Percentiles rank a stretch among this genome's conserved stretches.
These are phyloP conservation scores for Pulveroboletus sp. DNA, from an alignment of 768 basidiomycete species.

Conservation along the genomic window DNA sequence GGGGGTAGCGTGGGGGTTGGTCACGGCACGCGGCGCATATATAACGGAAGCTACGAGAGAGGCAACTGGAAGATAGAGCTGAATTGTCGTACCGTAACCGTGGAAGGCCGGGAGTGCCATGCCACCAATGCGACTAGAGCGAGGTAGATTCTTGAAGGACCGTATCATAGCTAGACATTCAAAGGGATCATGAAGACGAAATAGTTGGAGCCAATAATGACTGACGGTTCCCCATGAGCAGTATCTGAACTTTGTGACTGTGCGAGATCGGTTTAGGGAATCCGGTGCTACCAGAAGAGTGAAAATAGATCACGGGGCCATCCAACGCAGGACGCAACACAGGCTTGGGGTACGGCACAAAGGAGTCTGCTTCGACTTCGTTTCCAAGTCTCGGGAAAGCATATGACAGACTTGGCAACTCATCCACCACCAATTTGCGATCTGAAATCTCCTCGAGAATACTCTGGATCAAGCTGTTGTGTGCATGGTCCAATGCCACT, in stretches of 20 bases:
- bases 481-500: conserved; percentile 8
- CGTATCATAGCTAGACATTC: background rate
- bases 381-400: conserved; percentile 36
- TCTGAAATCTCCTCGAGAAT: conserved; percentile 1
- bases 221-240: conserved; percentile 33
- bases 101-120: conserved; percentile 41
- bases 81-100: conserved; percentile 28
- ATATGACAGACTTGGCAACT: conserved; percentile 16
- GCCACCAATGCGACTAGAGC: conserved; percentile 19
- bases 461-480: conserved; percentile 6
- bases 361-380: conserved; percentile 19
- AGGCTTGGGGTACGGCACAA: conserved; percentile 6
- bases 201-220: background rate
- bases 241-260: conserved; percentile 25
- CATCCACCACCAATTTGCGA: conserved; percentile 3
- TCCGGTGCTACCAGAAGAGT: conserved; percentile 39
- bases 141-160: background rate
- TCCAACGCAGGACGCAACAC: background rate
- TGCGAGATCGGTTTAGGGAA: conserved; percentile 39
- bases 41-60: conserved; percentile 23
- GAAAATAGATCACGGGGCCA: background rate
- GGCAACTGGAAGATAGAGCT: conserved; percentile 31
- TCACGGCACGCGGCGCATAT: conserved; percentile 28
- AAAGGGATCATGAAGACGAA: background rate
- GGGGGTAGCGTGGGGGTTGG: conserved; percentile 6